Evolutionary conservation across 208 protist genomes (phyloP).

Genomic region (Wallacemonas collosoma): DNA sequence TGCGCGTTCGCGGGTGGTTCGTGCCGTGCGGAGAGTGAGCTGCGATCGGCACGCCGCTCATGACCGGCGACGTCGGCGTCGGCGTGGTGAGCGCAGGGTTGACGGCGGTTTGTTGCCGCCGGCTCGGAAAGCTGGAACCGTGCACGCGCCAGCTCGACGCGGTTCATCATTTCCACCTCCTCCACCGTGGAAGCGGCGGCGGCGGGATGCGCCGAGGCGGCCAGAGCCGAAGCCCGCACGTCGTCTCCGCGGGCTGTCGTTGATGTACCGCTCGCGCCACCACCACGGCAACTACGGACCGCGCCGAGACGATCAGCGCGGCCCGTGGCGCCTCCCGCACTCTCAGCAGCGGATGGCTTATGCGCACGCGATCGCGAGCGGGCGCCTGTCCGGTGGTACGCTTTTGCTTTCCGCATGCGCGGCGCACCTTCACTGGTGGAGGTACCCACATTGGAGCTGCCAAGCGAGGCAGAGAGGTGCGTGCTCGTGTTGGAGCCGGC

Average conservation of each 20-base stretch:
- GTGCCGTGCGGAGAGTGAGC: too few relatives aligned
- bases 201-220: neutral
- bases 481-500: conserved; percentile 4
- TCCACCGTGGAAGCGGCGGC: neutral
- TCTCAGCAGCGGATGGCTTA: too few relatives aligned
- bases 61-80: neutral
- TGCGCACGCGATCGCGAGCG: neutral
- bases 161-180: conserved; percentile 10
- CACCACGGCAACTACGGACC: too few relatives aligned
- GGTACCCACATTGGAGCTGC: neutral
- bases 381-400: neutral
- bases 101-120: neutral
- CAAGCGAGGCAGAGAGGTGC: neutral
- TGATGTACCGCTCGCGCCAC: too few relatives aligned
- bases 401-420: neutral
- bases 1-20: too few relatives aligned
- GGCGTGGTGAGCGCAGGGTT: neutral
- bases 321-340: too few relatives aligned
- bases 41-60: neutral
- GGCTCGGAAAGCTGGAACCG: conserved; percentile 5
- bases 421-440: neutral
- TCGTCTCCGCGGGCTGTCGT: neutral
- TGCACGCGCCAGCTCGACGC: conserved; percentile 2
- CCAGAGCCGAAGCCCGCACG: neutral
- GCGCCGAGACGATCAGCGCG: too few relatives aligned